Base-by-base conservation (phyloP, 331 rosid species). In the Dryas integrifolia region DNA sequence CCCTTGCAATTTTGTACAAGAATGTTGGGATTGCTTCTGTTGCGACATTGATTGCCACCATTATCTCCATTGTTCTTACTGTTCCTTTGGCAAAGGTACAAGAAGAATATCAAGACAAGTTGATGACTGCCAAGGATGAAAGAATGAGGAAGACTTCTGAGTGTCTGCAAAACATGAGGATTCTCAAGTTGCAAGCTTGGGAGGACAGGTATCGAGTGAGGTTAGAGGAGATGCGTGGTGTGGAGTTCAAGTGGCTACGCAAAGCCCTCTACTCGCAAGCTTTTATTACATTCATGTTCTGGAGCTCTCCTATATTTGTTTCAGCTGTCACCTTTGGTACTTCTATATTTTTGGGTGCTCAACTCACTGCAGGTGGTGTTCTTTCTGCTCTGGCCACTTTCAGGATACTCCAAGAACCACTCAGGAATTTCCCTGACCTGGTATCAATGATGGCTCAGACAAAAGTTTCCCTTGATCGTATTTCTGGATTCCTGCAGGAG, bases 391-490 rank as follows among this genome's bases (percentile, higher is more conserved):
- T 95, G 46, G 99, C 99, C 71, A 95, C 99, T 82, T 95, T 95
- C 82, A 84, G 98, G 85, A 92, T 95, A 82, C 99, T 95, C 66
- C 99, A 95, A 95, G 99, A 95, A 78, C 99, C 99, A 69, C 87
- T 92, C 65, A 88, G 99, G 86, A 95, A 92, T 82, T 95, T 95
- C 75, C 99, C 98, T 9, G 99, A 95, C 82, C 85, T 95, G 86
- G 98, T 95, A 70, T 92, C 98, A 15, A 95, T 91, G 84, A 95
- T 95, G 99, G 99, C 98, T 72, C 99, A 95, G 89, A 95, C 99
- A 74, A 95, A 92, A 79, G 99, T 95, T 85, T 95, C 99, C 79
- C 92, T 95, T 53, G 99, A 95, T 86, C 88, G 99, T 51, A 78
- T 95, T 76, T 92, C 97, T 63, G 79, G 92, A 73, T 92, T 95